phyloP scores from a whole-genome alignment of 768 basidiomycete species.

The Rhizopogon sp. region DNA sequence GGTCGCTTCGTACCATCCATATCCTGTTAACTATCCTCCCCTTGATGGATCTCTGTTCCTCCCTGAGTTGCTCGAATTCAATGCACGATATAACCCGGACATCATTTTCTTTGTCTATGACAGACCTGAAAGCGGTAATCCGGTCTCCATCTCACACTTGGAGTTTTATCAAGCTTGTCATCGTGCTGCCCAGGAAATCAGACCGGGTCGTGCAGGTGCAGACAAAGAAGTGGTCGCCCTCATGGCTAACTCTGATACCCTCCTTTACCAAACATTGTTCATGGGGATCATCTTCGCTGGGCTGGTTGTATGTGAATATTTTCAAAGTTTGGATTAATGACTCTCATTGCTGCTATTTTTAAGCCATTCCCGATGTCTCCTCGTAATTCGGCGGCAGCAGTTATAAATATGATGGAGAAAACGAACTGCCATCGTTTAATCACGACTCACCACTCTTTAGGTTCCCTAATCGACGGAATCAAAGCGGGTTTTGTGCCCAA shows the following conservation, averaged over 20 bases:
- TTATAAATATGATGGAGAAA: conserved; percentile 30
- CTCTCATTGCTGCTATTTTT: neutral
- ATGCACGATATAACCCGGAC: conserved; percentile 29
- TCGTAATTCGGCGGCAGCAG: conserved; percentile 30
- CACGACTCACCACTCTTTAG: conserved; percentile 25
- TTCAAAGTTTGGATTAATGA: neutral
- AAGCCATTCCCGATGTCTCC: conserved; percentile 35
- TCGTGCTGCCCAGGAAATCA: conserved; percentile 34
- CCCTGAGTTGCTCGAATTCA: conserved; percentile 29
- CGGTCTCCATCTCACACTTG: conserved; percentile 30
- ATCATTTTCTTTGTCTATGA: conserved; percentile 24
- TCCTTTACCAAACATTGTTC: conserved; percentile 38
- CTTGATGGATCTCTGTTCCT: conserved; percentile 29
- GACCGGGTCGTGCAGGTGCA: conserved; percentile 25
- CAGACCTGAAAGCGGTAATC: conserved; percentile 6
- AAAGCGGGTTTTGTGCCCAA: conserved; percentile 10
- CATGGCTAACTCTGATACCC: conserved; percentile 31
- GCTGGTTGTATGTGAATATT: conserved; percentile 23
- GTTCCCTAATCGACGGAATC: conserved; percentile 26
- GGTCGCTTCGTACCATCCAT: neutral
- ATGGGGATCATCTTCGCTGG: conserved; percentile 35
- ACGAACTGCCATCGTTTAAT: conserved; percentile 35
- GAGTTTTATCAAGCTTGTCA: conserved; percentile 43
- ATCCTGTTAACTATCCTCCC: conserved; percentile 14
- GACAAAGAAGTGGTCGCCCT: conserved; percentile 33